Evolutionary conservation across 169 alveolate genomes (phyloP).

Genomic region (Theileria equi): DNA sequence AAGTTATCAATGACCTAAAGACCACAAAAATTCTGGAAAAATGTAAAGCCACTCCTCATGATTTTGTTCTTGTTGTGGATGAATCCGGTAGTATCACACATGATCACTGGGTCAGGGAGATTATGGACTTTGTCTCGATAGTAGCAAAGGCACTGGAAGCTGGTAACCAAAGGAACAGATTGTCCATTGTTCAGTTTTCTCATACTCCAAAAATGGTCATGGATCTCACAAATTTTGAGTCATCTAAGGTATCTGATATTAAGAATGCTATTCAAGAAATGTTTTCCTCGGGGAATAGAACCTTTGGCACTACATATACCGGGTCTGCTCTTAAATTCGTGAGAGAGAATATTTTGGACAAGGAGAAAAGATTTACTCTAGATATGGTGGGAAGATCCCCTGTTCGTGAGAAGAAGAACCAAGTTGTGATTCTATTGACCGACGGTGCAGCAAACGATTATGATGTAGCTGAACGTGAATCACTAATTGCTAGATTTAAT

Average conservation of each 20-base stretch:
- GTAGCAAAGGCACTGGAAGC: slow-evolving; percentile 14
- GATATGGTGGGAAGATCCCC: slow-evolving; percentile 11
- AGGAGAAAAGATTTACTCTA: slow-evolving; percentile 1
- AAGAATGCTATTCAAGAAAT: slow-evolving; percentile 14
- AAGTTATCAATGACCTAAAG: too few species aligned
- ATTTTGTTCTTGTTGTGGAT: slow-evolving; percentile 41
- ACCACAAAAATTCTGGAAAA: not conserved
- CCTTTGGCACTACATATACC: slow-evolving; percentile 1
- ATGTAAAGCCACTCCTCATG: slow-evolving; percentile 23
- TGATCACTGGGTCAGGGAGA: slow-evolving; percentile 17
- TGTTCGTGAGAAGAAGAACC: slow-evolving; percentile 22
- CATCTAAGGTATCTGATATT: not conserved
- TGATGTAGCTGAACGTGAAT: slow-evolving; percentile 33
- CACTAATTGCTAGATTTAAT: slow-evolving; percentile 27
- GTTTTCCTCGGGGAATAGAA: slow-evolving; percentile 11
- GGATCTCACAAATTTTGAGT: not conserved
- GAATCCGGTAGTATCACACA: slow-evolving; percentile 11
- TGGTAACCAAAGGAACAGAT: not conserved
- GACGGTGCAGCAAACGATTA: slow-evolving; percentile 26
- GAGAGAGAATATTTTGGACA: slow-evolving; percentile 17
- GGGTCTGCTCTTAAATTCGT: slow-evolving; percentile 43
- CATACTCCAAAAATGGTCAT: not conserved
- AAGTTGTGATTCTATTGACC: slow-evolving; percentile 36
- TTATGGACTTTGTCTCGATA: slow-evolving; percentile 1
- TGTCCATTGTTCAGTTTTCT: slow-evolving; percentile 26